Base-by-base conservation (phyloP, 2,329 filamentous ascomycete species). In the Fusarium sororula region DNA sequence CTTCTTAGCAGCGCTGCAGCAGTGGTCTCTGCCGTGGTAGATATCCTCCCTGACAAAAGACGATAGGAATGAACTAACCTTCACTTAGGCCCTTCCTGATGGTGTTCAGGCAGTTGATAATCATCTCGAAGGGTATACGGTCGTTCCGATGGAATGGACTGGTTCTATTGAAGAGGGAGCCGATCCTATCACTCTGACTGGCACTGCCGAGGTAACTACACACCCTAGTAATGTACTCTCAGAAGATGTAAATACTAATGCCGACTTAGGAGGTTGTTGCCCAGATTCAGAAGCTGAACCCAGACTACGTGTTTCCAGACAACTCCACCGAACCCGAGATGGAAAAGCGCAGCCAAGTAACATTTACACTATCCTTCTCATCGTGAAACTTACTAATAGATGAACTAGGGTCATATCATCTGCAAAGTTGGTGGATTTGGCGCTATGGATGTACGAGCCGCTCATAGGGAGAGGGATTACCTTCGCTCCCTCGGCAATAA, bases 11-110 rank as follows among this genome's bases (percentile, higher is more conserved):
- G 22, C 14, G 41, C 41, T 24, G 14, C 15, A 9, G n/a, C 2
- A 42, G 22, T 9, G 7, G 41, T 42, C 8, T 42, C 22, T 7
- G 22, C 41, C 2, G 41, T 3, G 9, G 41, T 42, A 42, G 11
- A 42, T 14, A 3, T 11, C 7, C 8, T n/a, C 0, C 2, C n/a
- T 3, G 22, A 17, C 11, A 0, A 11, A 7, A n/a, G 6, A 17
- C 0, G 14, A 0, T 10, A n/a, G 0, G n/a, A 0, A 42, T 15
- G 7, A 3, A 42, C 41, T 42, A 5, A 24, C n/a, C 0, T 24
- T 17, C 0, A 5, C 9, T 11, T 7, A 24, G 41, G 41, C 41
- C 6, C 41, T 44, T 24, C 41, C 41, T 44, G 41, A 44, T 18
- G 41, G 41, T 17, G 41, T 24, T 18, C n/a, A 44, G 41, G n/a